phyloP scores from a whole-genome alignment of 2,329 filamentous ascomycete genomes.

The Macrophomina phaseolina region DNA sequence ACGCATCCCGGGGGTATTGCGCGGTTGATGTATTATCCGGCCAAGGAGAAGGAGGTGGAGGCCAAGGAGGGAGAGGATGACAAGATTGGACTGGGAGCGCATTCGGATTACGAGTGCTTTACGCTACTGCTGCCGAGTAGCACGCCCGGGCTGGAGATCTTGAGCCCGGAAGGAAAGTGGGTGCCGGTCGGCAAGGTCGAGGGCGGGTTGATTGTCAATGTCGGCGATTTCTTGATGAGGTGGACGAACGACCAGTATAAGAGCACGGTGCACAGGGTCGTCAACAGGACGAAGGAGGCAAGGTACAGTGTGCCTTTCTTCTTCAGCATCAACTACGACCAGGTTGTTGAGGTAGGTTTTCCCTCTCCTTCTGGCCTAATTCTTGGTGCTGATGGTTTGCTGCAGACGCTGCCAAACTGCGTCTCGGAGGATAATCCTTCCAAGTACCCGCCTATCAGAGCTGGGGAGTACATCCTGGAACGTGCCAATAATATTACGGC shows the following conservation, averaged over 20 bases:
- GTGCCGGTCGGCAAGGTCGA: constrained; percentile 45
- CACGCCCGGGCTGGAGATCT: constrained; percentile 41
- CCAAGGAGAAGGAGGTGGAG: constrained; percentile 30
- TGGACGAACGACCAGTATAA: constrained; percentile 58
- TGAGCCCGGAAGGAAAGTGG: constrained; percentile 41
- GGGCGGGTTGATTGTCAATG: constrained; percentile 58
- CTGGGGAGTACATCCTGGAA: constrained; percentile 49
- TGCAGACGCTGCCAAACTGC: constrained; percentile 45
- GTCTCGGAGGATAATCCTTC: constrained; percentile 39
- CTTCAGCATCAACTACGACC: constrained; percentile 52
- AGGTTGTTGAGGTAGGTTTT: constrained; percentile 40
- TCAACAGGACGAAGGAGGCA: constrained; percentile 48
- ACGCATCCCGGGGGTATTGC: constrained; percentile 50
- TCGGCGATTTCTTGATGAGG: constrained; percentile 58
- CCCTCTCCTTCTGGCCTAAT: background rate
- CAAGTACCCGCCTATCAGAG: constrained; percentile 44
- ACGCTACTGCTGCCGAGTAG: constrained; percentile 39
- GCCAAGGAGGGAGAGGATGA: constrained; percentile 24
- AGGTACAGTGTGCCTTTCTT: constrained; percentile 57
- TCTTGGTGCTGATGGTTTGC: background rate
- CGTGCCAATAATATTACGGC: constrained; percentile 40
- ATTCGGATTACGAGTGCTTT: constrained; percentile 31
- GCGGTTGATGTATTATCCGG: constrained; percentile 49
- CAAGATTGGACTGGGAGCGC: constrained; percentile 27
- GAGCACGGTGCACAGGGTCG: constrained; percentile 57